These are phyloP conservation scores for Kodamaea sp. DNA, from an alignment of 1,139 yeast genomes.

Conservation along the genomic window DNA sequence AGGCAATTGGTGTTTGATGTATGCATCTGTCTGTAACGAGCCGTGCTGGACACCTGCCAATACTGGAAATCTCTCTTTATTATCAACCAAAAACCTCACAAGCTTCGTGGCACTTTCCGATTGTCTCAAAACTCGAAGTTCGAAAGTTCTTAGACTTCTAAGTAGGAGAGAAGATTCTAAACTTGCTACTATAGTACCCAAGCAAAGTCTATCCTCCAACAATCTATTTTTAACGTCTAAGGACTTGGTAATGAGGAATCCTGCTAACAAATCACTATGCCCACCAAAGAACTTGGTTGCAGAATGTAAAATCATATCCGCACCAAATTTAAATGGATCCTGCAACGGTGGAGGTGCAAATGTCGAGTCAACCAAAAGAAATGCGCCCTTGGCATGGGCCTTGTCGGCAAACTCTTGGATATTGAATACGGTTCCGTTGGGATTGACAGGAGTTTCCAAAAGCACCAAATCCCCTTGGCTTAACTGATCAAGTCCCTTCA, in stretches of 20 bases:
- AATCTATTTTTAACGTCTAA: conserved; percentile 45
- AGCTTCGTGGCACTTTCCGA: conserved; percentile 62
- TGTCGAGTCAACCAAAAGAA: conserved; percentile 76
- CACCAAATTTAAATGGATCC: conserved; percentile 78
- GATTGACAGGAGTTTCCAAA: conserved; percentile 87
- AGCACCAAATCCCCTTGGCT: conserved; percentile 76
- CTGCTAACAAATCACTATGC: conserved; percentile 88
- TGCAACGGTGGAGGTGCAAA: conserved; percentile 93
- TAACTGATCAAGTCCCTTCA: conserved; percentile 45
- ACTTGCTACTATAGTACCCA: conserved; percentile 80
- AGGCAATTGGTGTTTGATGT: conserved; percentile 63
- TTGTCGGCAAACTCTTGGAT: conserved; percentile 59
- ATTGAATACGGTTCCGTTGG: conserved; percentile 71
- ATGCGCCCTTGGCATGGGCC: conserved; percentile 73
- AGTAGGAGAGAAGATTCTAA: conserved; percentile 73
- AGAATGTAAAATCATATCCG: conserved; percentile 83
- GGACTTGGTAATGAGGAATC: conserved; percentile 67
- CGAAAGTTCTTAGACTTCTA: conserved; percentile 79
- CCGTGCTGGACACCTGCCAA: conserved; percentile 65
- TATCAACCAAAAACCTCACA: conserved; percentile 57
- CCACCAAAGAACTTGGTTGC: conserved; percentile 94
- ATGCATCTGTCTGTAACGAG: conserved; percentile 67
- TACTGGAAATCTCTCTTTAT: conserved; percentile 47
- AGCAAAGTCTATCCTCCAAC: conserved; percentile 58
- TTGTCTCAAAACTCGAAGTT: conserved; percentile 68